A percentile compares a stretch with the other conserved stretches of the same genome.
These are phyloP conservation scores for Allomyces macrogynus DNA, from an alignment of 192 early-diverging fungal species.

Conservation along the genomic window DNA sequence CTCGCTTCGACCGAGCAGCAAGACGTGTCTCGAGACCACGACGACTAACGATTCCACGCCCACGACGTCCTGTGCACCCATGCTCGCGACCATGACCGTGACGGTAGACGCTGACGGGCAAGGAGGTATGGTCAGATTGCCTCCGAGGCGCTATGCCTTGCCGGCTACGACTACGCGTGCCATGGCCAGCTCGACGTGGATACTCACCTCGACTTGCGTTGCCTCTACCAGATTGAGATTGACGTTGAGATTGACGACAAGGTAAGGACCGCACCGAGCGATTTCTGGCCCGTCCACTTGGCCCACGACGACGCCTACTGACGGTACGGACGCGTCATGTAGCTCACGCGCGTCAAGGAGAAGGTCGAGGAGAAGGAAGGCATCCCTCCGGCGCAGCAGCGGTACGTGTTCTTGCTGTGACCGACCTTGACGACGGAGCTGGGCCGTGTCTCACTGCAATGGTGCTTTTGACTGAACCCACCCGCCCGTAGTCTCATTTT, in stretches of 20 bases:
- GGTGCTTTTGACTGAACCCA: background rate
- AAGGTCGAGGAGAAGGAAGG: slow-evolving; percentile 90
- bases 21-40: too few species aligned
- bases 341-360: slow-evolving; percentile 75
- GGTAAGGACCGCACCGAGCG: slow-evolving; percentile 9
- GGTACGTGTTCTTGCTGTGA: slow-evolving; percentile 12
- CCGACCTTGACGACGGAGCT: background rate
- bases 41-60: background rate
- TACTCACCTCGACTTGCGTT: background rate
- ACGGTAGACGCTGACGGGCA: background rate
- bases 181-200: background rate
- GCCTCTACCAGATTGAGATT: slow-evolving; percentile 52
- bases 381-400: slow-evolving; percentile 88
- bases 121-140: background rate
- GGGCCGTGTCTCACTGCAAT: background rate
- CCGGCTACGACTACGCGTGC: too few species aligned
- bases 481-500: slow-evolving; percentile 50
- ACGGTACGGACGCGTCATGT: background rate
- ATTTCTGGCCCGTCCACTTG: background rate
- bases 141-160: background rate
- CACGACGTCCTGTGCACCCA: background rate
- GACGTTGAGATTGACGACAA: slow-evolving; percentile 62
- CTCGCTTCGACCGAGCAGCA: too few species aligned
- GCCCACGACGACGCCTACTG: background rate
- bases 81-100: background rate